phyloP scores from a whole-genome alignment of 106 monocot genomes.

The Platanthera zijinensis region DNA sequence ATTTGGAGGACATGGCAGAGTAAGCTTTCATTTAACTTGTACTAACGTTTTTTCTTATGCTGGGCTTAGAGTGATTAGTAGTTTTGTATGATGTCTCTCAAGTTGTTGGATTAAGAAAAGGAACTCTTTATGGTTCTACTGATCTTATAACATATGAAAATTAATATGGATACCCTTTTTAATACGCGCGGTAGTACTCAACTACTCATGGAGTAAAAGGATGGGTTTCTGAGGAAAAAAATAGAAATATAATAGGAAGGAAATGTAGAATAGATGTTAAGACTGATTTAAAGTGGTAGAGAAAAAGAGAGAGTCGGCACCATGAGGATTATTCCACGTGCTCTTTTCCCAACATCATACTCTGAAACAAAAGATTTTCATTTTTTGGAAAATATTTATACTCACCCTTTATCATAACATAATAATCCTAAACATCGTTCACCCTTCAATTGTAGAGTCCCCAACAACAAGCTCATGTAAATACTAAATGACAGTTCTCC shows the following conservation, averaged over 20 bases:
- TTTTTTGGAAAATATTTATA: no score
- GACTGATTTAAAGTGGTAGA: not conserved
- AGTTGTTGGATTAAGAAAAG: not conserved
- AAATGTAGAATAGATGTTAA: not conserved
- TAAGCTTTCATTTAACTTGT: constrained; percentile 25
- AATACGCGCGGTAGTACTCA: not conserved
- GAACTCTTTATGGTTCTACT: not conserved
- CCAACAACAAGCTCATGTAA: no score
- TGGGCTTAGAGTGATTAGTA: not conserved
- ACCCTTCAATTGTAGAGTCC: no score
- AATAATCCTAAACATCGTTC: no score
- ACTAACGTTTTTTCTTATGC: not conserved
- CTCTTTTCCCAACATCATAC: no score
- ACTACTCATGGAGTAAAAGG: not conserved
- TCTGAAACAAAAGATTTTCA: no score
- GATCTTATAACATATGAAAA: not conserved
- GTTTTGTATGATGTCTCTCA: not conserved
- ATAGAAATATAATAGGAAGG: not conserved
- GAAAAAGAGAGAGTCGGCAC: not conserved
- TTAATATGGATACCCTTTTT: not conserved
- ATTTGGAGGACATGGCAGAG: constrained; percentile 84
- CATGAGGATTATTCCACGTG: not conserved
- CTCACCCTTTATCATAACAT: no score
- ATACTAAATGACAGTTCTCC: no score
- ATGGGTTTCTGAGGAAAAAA: not conserved